Evolutionary conservation across 192 early-diverging fungal species (phyloP).

Genomic region (Gonapodya prolifera): DNA sequence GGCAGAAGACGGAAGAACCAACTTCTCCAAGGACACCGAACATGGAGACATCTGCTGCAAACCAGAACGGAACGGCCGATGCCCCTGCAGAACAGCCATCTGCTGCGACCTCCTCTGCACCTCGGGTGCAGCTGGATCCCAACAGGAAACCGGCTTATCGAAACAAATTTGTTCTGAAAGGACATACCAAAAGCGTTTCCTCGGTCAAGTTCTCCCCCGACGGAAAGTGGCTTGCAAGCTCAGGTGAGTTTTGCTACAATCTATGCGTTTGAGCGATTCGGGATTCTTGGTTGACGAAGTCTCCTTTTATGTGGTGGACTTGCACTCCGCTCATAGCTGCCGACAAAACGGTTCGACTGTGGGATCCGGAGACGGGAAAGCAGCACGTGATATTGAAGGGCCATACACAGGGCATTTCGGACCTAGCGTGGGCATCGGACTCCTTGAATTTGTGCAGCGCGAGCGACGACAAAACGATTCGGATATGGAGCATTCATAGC

Average conservation of each 20-base stretch:
- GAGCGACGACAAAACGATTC: slow-evolving; percentile 89
- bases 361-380: slow-evolving; percentile 76
- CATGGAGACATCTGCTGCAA: not conserved
- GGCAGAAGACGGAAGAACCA: not conserved
- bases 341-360: slow-evolving; percentile 90
- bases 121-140: not conserved
- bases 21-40: not conserved
- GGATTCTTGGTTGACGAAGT: slow-evolving; percentile 1
- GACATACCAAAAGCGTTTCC: slow-evolving; percentile 89
- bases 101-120: not conserved
- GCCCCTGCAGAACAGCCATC: not conserved
- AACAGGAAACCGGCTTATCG: slow-evolving; percentile 33
- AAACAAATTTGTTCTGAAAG: slow-evolving; percentile 74
- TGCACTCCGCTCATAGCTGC: slow-evolving; percentile 43
- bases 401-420: slow-evolving; percentile 85
- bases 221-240: slow-evolving; percentile 88
- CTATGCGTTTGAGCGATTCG: not conserved
- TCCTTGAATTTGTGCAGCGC: slow-evolving; percentile 77
- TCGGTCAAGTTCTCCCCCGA: slow-evolving; percentile 97
- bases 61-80: not conserved
- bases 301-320: not conserved
- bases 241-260: slow-evolving; percentile 44
- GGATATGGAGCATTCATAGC: slow-evolving; percentile 76
- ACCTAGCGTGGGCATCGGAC: slow-evolving; percentile 91
- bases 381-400: slow-evolving; percentile 77